Conservation (phyloP, 768 basidiomycete genomes). For the Boletus rufocinnamomeus region DNA sequence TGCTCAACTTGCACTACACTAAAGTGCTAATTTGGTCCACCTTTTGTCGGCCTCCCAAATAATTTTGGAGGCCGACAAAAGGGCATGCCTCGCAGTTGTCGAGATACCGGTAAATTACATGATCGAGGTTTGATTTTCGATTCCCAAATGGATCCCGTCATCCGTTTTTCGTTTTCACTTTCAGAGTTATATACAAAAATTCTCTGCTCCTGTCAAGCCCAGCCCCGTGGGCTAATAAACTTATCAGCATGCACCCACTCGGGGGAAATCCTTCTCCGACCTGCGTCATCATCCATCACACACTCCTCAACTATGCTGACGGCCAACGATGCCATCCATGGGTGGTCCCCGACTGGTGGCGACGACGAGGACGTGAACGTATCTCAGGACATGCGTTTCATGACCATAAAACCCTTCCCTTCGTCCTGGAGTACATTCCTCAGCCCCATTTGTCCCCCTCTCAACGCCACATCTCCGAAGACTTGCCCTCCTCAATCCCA, state of each 20-base stretch:
- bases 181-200: conserved; percentile 1
- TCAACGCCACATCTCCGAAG: conserved; percentile 2
- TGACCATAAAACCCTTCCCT: conserved; percentile 6
- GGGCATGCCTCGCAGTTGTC: neutral
- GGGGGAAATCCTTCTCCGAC: neutral
- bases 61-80: neutral
- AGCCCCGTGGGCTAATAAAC: conserved; percentile 13
- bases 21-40: neutral
- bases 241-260: neutral
- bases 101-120: conserved; percentile 9
- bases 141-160: conserved; percentile 10
- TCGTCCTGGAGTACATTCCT: conserved; percentile 4
- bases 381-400: conserved; percentile 19
- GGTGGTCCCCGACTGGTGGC: conserved; percentile 32
- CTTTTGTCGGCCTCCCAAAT: neutral
- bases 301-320: conserved; percentile 12
- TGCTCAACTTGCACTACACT: neutral
- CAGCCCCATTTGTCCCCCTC: conserved; percentile 19
- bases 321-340: conserved; percentile 16
- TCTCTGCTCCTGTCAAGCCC: neutral
- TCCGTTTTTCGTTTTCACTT: conserved; percentile 6
- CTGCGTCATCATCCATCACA: neutral
- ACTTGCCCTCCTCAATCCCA: neutral
- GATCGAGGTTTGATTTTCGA: conserved; percentile 21
- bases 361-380: conserved; percentile 33